These are phyloP conservation scores for Tilletiopsis washingtonensis DNA, from an alignment of 1,284 basidiomycete species.

Conservation along the genomic window DNA sequence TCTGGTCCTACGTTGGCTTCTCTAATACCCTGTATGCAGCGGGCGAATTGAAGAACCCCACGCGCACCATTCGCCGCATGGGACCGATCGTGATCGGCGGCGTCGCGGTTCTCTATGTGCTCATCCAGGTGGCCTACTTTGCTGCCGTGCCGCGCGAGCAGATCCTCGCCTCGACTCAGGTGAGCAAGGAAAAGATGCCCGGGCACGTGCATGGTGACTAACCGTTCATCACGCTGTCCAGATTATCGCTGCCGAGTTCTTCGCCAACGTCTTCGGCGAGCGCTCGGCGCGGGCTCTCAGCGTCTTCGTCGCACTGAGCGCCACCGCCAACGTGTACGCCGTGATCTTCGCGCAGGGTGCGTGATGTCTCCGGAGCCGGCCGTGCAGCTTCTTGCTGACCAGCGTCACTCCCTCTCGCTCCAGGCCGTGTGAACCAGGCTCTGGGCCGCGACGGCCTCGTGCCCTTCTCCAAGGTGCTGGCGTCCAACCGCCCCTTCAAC, in stretches of 20 bases:
- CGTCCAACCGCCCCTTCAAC: constrained; percentile 52
- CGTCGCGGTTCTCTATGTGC: constrained; percentile 53
- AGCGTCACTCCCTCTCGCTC: constrained; percentile 48
- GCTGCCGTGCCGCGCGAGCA: constrained; percentile 52
- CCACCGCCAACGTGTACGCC: constrained; percentile 49
- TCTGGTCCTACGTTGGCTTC: constrained; percentile 59
- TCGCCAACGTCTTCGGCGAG: constrained; percentile 55
- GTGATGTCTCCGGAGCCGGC: too few species aligned
- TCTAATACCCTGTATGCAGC: constrained; percentile 55
- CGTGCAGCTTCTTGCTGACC: too few species aligned
- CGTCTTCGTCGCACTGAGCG: constrained; percentile 55
- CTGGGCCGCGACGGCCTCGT: constrained; percentile 56
- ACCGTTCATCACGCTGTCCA: too few species aligned
- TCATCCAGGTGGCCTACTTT: constrained; percentile 52
- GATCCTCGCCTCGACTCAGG: constrained; percentile 52
- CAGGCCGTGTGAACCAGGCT: constrained; percentile 54
- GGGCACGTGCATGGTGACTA: too few species aligned
- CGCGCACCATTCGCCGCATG: constrained; percentile 56
- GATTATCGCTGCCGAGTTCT: constrained; percentile 57
- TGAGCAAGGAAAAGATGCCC: too few species aligned
- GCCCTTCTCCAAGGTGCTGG: constrained; percentile 53
- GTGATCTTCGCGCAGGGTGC: too few species aligned
- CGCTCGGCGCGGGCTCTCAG: constrained; percentile 53
- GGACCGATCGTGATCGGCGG: constrained; percentile 55
- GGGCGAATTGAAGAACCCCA: constrained; percentile 53